Evolutionary conservation across 2,329 filamentous ascomycete species (phyloP), one percentile per base, ranked within the genome.

Genomic region (Apiospora koreana): DNA sequence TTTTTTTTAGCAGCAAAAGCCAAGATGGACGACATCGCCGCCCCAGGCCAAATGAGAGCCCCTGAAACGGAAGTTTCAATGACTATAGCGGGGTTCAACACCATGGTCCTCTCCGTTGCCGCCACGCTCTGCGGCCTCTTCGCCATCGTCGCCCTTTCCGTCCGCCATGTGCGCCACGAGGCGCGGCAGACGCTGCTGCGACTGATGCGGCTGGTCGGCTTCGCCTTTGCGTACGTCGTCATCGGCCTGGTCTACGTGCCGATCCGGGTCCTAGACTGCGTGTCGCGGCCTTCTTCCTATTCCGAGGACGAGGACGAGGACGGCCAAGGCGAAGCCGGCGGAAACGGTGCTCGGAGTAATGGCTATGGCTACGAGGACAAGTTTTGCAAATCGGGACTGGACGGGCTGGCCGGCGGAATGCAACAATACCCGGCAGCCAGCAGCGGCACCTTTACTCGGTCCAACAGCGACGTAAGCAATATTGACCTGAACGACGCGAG

Each of bases 211-310:
- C 21, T 71, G 9, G 67, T 73, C 64, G 74, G 70, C 12, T 31
- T 68, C 8, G 66, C 58, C 31, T 69, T 71, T 43, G 74, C 67
- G 3, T 73, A 71, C 70, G 31, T 70, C 9, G 45, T 74, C 67
- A 67, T 75, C 66, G 71, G 54, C 38, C 3, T 72, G 65, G 67
- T 74, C 28, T 50, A 68, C 43, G 4, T 74, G 6, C 74, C 74
- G 3, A 62, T 76, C 50, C 50, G 50, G 50, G 25, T 58, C 14
- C 50, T 58, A 8, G 50, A 31, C 50, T 35, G 16, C 16, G 50
- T 21, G 7, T 35, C 28, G 16, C 50, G 16, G 50, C 50, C 50
- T 58, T 50, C 48, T 48, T 31, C 48, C 3, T 50, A 3, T 28
- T 28, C 48, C 16, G 2, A 28, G 23, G 28, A 54, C 14, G 25